Conservation (phyloP, 179 eudicot genomes). For the Actinidia polygama region DNA sequence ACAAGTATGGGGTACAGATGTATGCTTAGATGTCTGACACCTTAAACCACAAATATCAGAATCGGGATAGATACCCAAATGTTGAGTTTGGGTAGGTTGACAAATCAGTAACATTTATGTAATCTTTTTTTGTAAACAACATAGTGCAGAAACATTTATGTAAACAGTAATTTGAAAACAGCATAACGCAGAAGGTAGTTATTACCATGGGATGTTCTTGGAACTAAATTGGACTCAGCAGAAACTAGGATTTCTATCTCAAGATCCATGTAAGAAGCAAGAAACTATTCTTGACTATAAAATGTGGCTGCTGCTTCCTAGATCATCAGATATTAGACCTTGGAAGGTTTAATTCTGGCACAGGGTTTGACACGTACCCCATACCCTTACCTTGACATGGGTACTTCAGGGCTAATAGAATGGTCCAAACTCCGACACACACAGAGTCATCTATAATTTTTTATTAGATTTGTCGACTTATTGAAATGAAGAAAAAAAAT, state of each 20-base stretch:
- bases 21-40: background rate
- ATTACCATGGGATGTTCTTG: background rate
- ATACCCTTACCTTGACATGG: background rate
- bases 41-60: conserved; percentile 7
- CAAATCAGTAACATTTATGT: background rate
- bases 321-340: background rate
- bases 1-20: background rate
- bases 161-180: background rate
- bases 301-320: background rate
- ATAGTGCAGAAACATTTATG: background rate
- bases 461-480: background rate
- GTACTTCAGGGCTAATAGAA: background rate
- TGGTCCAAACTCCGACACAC: background rate
- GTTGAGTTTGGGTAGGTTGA: background rate
- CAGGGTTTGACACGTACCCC: background rate
- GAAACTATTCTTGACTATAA: background rate
- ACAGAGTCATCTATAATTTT: background rate
- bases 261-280: background rate
- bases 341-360: background rate
- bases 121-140: background rate
- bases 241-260: background rate
- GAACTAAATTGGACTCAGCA: conserved; percentile 8
- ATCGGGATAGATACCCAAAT: background rate
- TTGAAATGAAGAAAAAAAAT: background rate
- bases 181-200: background rate